These are phyloP conservation scores for Epichloe elymi DNA, from an alignment of 2,329 filamentous ascomycete genomes.

Conservation along the genomic window DNA sequence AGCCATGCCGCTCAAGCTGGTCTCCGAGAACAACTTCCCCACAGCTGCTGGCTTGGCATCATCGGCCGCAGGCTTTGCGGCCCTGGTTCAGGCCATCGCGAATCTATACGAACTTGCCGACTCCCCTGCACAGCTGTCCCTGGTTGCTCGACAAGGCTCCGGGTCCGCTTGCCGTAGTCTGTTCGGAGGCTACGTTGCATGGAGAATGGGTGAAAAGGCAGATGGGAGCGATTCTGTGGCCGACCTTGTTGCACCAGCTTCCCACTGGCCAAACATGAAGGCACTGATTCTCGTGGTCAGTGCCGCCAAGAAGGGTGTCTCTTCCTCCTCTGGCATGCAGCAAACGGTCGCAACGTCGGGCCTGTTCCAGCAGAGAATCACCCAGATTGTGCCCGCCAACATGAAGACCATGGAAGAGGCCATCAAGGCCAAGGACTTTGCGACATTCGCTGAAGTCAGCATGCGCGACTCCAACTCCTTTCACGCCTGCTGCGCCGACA, in stretches of 20 bases:
- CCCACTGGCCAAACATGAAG: constrained; percentile 92
- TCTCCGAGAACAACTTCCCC: constrained; percentile 98
- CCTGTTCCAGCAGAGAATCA: constrained; percentile 69
- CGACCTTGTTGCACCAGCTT: constrained; percentile 73
- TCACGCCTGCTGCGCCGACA: constrained; percentile 90
- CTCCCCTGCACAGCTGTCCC: constrained; percentile 67
- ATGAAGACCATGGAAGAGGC: constrained; percentile 81
- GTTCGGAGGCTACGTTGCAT: constrained; percentile 92
- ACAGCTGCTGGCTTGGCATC: constrained; percentile 82
- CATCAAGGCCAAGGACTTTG: constrained; percentile 67
- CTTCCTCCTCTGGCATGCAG: constrained; percentile 91
- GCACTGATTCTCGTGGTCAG: constrained; percentile 84
- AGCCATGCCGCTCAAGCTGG: constrained; percentile 63
- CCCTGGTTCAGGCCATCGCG: constrained; percentile 72
- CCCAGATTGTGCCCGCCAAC: constrained; percentile 63
- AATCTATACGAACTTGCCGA: constrained; percentile 80
- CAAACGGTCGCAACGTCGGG: constrained; percentile 83
- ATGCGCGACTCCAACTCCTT: constrained; percentile 97
- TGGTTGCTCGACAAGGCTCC: constrained; percentile 85
- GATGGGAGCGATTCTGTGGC: constrained; percentile 84
- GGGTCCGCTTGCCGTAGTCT: constrained; percentile 88
- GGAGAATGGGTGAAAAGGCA: constrained; percentile 62
- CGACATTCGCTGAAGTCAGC: constrained; percentile 73
- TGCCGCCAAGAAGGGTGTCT: constrained; percentile 91
- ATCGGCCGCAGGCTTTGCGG: constrained; percentile 57